Evolutionary conservation across 306 rosid species (phyloP), one percentile per base, ranked within the genome.

Genomic region (Arachis stenosperma): DNA sequence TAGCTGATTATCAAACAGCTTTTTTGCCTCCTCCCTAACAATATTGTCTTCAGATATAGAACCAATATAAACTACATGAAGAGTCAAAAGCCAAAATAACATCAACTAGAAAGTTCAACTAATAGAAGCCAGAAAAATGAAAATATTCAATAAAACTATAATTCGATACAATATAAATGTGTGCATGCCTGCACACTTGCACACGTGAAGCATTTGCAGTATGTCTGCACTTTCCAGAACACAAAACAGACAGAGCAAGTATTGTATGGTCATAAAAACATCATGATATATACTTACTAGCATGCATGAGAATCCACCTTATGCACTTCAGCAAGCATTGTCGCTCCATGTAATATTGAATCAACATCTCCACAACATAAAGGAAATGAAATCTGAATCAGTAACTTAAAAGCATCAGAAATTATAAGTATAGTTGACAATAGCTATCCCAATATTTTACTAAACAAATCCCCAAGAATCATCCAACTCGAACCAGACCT

Each of bases 321-420:
- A 90, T 84, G 83, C 98, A 93, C 69, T 93, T 93, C 79, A 93
- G 89, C 85, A 93, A 77, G 90, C 96, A 93, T 70, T 93, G 98
- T 4, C 98, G 84, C 83, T 93, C 98, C 81, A 79, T 85, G 79
- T 90, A 89, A 84, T 90, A 93, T 68, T 91, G 86, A 79, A 93
- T 84, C 27, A 85, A 64, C 70, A 84, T 74, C 98, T 93, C 71
- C 83, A 82, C 48, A 39, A 65, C 60, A 71, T 71, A 56, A 75
- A 42, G 73, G 72, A 51, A 75, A 73, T 60, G 43, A 37, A 64
- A 67, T 57, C 30, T 61, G 42, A 17, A 61, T 61, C 72, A 39
- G 29, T 75, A 73, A 60, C 33, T 46, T 36, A 68, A 61, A 37
- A 60, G 51, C 43, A 69, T 46, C 65, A 77, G 5, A 13, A 58